Evolutionary conservation across 2,329 filamentous ascomycete species (phyloP).

Genomic region (Alternaria hordeiaustralica): DNA sequence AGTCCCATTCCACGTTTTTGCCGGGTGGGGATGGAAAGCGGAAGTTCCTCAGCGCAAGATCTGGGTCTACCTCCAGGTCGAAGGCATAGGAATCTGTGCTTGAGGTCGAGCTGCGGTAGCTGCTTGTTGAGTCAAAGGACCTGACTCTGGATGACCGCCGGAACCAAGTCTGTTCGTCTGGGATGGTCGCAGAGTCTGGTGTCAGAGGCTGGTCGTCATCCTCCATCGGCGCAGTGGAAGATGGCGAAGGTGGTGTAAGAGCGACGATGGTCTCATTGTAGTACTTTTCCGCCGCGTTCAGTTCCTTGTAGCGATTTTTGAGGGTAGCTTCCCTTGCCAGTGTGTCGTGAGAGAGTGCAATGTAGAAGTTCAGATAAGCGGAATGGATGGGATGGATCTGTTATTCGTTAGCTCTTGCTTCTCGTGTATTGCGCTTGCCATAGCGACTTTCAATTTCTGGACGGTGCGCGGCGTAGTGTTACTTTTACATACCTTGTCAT

Average conservation of each 20-base stretch:
- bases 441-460: not conserved
- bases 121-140: constrained; percentile 28
- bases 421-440: not conserved
- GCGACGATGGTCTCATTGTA: constrained; percentile 40
- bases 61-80: constrained; percentile 11
- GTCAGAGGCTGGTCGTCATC: constrained; percentile 27
- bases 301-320: constrained; percentile 36
- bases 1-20: not conserved
- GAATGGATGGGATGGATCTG: constrained; percentile 46
- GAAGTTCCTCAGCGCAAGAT: constrained; percentile 6
- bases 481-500: constrained; percentile 27
- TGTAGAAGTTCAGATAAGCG: constrained; percentile 48
- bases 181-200: constrained; percentile 24
- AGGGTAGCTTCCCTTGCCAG: constrained; percentile 44
- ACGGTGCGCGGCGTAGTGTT: not conserved
- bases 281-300: constrained; percentile 45
- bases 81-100: constrained; percentile 28
- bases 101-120: constrained; percentile 25
- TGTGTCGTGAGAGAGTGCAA: constrained; percentile 47
- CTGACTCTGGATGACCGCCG: constrained; percentile 23
- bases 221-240: constrained; percentile 13
- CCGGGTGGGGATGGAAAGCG: constrained; percentile 7
- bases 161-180: constrained; percentile 11
- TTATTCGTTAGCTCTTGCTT: not conserved
- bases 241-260: constrained; percentile 16